Evolutionary conservation across 441 rosid species (phyloP).

Genomic region (Erodium chrysanthum): DNA sequence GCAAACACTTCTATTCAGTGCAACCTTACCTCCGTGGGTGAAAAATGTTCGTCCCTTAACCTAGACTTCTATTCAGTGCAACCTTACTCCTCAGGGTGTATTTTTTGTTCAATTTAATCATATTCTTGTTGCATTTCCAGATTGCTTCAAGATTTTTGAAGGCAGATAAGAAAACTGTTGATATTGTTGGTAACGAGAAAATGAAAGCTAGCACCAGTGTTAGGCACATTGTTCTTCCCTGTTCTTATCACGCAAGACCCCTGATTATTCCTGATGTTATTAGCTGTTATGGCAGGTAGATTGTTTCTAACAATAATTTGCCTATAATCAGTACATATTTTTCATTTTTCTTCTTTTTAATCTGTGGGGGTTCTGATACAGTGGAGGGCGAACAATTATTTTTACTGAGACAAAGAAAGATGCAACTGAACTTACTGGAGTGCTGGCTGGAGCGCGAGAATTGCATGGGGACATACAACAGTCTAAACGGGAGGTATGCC

Average conservation of each 20-base stretch:
- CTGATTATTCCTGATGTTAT: conserved; percentile 80
- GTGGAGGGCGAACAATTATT: conserved; percentile 85
- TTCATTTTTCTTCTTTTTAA: no score
- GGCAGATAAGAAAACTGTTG: conserved; percentile 58
- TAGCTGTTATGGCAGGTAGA: conserved; percentile 79
- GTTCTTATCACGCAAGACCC: conserved; percentile 54
- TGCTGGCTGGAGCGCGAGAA: conserved; percentile 72
- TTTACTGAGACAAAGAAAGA: conserved; percentile 79
- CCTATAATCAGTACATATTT: neutral
- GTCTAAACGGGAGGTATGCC: conserved; percentile 72
- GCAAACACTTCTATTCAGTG: conserved; percentile 96
- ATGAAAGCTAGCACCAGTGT: conserved; percentile 93
- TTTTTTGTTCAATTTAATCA: conserved; percentile 15
- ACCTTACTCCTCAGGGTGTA: neutral
- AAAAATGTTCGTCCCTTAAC: conserved; percentile 44
- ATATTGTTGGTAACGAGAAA: conserved; percentile 93
- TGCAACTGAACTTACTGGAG: conserved; percentile 77
- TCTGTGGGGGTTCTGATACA: conserved; percentile 24
- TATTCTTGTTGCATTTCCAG: conserved; percentile 28
- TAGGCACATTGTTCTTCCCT: conserved; percentile 77
- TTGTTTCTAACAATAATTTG: conserved; percentile 1
- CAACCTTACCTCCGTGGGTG: conserved; percentile 90
- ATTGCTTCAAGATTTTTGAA: conserved; percentile 66
- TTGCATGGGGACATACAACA: conserved; percentile 91
- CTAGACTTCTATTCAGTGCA: neutral